phyloP scores from a whole-genome alignment of 208 protist genomes.

The Trypanosoma conorhini region DNA sequence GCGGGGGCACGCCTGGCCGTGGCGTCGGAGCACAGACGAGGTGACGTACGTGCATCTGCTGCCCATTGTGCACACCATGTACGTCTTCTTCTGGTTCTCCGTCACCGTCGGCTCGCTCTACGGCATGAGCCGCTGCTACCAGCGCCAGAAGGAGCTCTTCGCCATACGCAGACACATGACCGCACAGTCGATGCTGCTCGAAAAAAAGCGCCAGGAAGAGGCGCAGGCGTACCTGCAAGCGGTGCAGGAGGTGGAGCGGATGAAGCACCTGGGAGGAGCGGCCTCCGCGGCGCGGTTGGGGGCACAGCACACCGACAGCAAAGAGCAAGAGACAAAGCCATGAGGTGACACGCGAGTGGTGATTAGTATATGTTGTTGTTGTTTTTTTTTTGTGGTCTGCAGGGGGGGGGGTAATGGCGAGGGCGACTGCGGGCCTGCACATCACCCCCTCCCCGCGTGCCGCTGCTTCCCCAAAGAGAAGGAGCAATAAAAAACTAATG shows the following conservation, averaged over 20 bases:
- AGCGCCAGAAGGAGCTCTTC: constrained; percentile 72
- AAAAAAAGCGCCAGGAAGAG: constrained; percentile 64
- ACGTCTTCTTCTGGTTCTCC: constrained; percentile 86
- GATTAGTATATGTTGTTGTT: constrained; percentile 1
- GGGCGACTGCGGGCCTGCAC: no score
- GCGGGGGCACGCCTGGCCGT: constrained; percentile 71
- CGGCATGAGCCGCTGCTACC: constrained; percentile 76
- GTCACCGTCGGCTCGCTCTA: constrained; percentile 75
- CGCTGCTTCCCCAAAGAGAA: neutral
- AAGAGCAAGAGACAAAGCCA: neutral
- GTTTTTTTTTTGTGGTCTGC: constrained; percentile 2
- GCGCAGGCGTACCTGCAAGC: constrained; percentile 66
- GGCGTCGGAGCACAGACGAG: constrained; percentile 72
- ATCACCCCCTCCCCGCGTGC: no score
- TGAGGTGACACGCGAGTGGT: neutral
- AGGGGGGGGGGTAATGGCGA: no score
- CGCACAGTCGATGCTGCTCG: constrained; percentile 48
- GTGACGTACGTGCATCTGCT: constrained; percentile 86
- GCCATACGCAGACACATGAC: constrained; percentile 52
- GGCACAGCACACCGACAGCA: constrained; percentile 3
- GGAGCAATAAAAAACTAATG: no score
- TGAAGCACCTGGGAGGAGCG: constrained; percentile 39
- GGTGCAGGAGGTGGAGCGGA: constrained; percentile 62
- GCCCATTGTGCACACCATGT: constrained; percentile 86
- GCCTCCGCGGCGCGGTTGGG: constrained; percentile 15